Conservation (phyloP, 2,329 filamentous ascomycete genomes). For the Rosellinia necatrix region DNA sequence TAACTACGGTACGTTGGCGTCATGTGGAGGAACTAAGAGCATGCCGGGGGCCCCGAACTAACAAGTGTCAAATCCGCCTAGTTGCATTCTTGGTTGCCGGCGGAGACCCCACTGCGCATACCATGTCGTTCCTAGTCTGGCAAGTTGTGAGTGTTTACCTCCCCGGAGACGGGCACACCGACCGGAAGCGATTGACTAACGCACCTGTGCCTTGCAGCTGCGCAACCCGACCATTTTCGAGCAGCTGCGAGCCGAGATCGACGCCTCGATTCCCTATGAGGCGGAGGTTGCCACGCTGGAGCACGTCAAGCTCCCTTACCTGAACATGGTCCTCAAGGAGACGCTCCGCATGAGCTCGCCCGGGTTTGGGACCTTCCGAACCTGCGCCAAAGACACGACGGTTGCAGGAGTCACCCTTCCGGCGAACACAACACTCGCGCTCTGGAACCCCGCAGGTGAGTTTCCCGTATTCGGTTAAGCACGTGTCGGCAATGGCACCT, state of each 20-base stretch:
- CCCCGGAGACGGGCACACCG: too few species aligned
- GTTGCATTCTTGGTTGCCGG: slow-evolving; percentile 25
- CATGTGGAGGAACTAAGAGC: neutral
- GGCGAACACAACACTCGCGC: slow-evolving; percentile 22
- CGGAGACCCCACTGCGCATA: slow-evolving; percentile 25
- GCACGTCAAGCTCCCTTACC: slow-evolving; percentile 20
- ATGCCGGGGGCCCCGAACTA: neutral
- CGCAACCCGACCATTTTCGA: slow-evolving; percentile 13
- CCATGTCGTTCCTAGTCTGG: slow-evolving; percentile 26
- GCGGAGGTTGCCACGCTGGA: slow-evolving; percentile 18
- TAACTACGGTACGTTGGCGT: slow-evolving; percentile 19
- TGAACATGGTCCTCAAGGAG: slow-evolving; percentile 26
- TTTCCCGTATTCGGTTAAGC: slow-evolving; percentile 1
- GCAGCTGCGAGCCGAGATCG: slow-evolving; percentile 18
- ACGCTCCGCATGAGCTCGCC: slow-evolving; percentile 21
- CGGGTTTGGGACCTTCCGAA: slow-evolving; percentile 24
- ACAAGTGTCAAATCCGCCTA: neutral
- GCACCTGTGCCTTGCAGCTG: neutral
- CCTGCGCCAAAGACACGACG: slow-evolving; percentile 20
- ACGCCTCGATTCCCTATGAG: slow-evolving; percentile 21
- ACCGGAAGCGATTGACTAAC: neutral
- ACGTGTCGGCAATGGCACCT: neutral
- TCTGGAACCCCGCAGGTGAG: slow-evolving; percentile 25
- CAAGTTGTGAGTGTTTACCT: slow-evolving; percentile 18
- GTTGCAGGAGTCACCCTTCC: slow-evolving; percentile 23